Base-by-base conservation (phyloP, 2,329 filamentous ascomycete species). In the Polytolypa hystricis region DNA sequence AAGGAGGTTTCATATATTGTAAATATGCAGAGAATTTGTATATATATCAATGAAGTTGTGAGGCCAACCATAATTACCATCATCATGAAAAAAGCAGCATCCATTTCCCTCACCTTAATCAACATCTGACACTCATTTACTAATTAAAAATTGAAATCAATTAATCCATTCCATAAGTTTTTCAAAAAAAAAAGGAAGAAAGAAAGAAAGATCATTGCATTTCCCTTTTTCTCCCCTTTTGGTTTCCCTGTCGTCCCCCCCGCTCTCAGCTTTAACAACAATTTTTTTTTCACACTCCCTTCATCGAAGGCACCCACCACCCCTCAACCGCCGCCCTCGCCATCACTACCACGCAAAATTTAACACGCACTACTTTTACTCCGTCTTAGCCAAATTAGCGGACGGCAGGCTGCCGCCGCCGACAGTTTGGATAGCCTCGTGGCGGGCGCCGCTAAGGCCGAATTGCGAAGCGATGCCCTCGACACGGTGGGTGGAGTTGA, bases 401-500 rank as follows among this genome's bases (percentile, higher is more conserved):
- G 37, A 39, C 3, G 35, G 39, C 15, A 46, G 15, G 36, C 46
- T 42, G 26, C 60, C 60, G 30, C 54, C 44, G 36, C 55, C 56
- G 30, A 55, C 47, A 28, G 44, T 50, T 32, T 54, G 48, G 32
- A 56, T 54, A 36, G 57, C 66, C 16, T 68, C 61, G 37, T 63
- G 63, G 28, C 82, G 67, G 41, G 84, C 81, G 37, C 75, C 82
- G 28, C 64, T 60, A 29, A 93, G 71, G 32, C 71, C 78, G 52
- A 72, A 83, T 55, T 89, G 83, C 17, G 69, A 73, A 12, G 64
- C 52, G 45, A 89, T 70, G 30, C 84, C 84, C 49, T 89, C 76
- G 45, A 89, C 66, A 48, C 85, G 80, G 66, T 93, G 84, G 20
- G 77, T 84, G 23, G 80, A 78, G 68, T 93, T 93, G 62, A 93